Evolutionary conservation across 768 basidiomycete species (phyloP).

Genomic region (Tremella fuciformis): DNA sequence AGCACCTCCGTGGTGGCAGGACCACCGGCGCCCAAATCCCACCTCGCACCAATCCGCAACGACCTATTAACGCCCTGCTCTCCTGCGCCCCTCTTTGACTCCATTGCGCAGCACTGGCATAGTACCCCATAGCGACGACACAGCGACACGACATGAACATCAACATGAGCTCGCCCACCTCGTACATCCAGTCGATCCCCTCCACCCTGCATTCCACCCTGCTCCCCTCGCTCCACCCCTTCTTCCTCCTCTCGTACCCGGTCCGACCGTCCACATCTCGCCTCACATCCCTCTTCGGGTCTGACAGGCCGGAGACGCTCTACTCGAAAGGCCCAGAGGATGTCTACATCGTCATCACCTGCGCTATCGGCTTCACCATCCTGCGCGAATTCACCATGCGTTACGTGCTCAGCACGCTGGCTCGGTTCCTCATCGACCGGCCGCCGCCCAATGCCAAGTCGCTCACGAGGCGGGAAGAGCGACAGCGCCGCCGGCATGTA

Average conservation of each 20-base stretch:
- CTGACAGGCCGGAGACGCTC: constrained; percentile 52
- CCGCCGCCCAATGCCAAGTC: not conserved
- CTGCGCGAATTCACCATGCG: constrained; percentile 75
- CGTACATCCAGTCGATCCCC: constrained; percentile 8
- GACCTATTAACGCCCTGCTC: too few relatives aligned
- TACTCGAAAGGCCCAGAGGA: constrained; percentile 72
- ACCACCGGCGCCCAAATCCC: too few relatives aligned
- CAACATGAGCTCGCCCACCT: constrained; percentile 26
- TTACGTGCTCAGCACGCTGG: constrained; percentile 74
- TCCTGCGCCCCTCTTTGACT: too few relatives aligned
- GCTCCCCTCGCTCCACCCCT: constrained; percentile 33
- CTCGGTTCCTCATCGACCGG: constrained; percentile 58
- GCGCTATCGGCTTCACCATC: constrained; percentile 81
- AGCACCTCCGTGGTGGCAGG: too few relatives aligned
- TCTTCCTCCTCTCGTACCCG: constrained; percentile 37
- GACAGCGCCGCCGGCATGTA: constrained; percentile 55
- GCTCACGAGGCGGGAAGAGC: constrained; percentile 56
- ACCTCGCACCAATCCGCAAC: too few relatives aligned
- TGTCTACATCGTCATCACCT: constrained; percentile 72
- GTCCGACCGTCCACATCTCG: constrained; percentile 9
- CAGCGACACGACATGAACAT: constrained; percentile 17
- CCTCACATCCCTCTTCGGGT: constrained; percentile 5
- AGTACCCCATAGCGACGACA: too few relatives aligned
- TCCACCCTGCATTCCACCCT: constrained; percentile 17
- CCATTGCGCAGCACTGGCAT: too few relatives aligned